Base-by-base conservation (phyloP, 2,329 filamentous ascomycete species). In the Microdochium trichocladiopsis region DNA sequence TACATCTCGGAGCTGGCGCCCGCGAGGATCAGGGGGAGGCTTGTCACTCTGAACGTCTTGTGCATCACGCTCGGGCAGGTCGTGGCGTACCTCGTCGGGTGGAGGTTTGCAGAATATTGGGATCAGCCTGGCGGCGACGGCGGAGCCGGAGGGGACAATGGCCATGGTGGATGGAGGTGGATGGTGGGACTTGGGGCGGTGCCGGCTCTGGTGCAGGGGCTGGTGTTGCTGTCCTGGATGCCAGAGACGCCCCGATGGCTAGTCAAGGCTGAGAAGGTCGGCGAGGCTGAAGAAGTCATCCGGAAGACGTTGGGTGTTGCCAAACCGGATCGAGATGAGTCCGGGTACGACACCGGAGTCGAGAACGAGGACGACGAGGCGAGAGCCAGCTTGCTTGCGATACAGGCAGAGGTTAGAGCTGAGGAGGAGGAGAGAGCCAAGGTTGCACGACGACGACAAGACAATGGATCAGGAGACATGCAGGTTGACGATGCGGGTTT, bases 181-280 rank as follows among this genome's bases (percentile, higher is more conserved):
- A 92, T 96, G 81, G 91, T 96, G 0, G 92, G 92, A 0, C 69
- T 96, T 0, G 93, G 92, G 1, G 88, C 88, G 9, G 56, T 87
- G 24, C 93, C 93, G 0, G 92, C 91, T 0, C 66, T 80, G 0
- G 52, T 91, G 3, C 93, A 96, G 66, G 41, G 41, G 18, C 79
- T 82, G 4, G 65, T 76, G 0, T 71, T 95, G 51, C 71, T 96
- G 54, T 60, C 83, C 2, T 74, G 83, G 50, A 86, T 96, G 80
- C 91, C 91, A 0, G 93, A 97, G 69, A 95, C 89, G 12, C 93
- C 93, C 31, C 78, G 93, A 23, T 96, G 90, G 87, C 76, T 96
- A 22, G 84, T 95, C 21, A 86, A 84, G 64, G 82, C 78, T 2
- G 86, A 84, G 1, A 74, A 77, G 48, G 75, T 77, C 2, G 72